Base-by-base conservation (phyloP, 1,139 yeast species). In the Suhomyces atakaporum region DNA sequence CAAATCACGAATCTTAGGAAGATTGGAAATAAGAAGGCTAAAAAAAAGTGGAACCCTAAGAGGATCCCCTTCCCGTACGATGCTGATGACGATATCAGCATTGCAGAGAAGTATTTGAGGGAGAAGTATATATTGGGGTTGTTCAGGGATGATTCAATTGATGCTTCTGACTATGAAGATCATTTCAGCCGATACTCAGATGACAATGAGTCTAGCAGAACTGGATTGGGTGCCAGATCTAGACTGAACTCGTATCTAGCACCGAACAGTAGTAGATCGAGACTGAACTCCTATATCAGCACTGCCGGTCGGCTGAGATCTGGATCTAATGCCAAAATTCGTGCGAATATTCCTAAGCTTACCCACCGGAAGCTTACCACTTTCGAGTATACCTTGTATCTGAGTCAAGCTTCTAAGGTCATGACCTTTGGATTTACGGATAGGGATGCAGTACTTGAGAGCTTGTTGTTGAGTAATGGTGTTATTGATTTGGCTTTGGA, bases 1-100 rank as follows among this genome's bases (percentile, higher is more conserved):
- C 78, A 87, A 49, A 58, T 85, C 12, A 82, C 76, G 24, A 56
- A 73, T 21, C 61, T 88, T 36, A 68, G 76, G 39, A 64, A 74
- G 36, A 77, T 84, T 15, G 86, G 90, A 22, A 90, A 92, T 57
- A 73, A 70, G 39, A 63, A 67, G 42, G 79, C 88, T 23, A 82
- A 79, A 51, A 62, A 69, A 26, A 67, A 78, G 39, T 89, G 86
- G 85, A 81, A 81, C 51, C 66, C 79, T 2, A 73, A 70, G 45
- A 64, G 69, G 35, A 77, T 67, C 25, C 87, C 87, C 0, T 84
- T 83, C 51, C 92, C 92, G 2, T 80, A 59, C 43, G 89, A 83
- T 53, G 84, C 77, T 21, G 84, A 79, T 45, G 82, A 77, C 49
- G 77, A 76, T 75, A 27, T 46, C 8, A 29, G 37, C 8, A 40